Base-by-base conservation (phyloP, 2,329 filamentous ascomycete genomes). In the Aspergillaceae sp. region DNA sequence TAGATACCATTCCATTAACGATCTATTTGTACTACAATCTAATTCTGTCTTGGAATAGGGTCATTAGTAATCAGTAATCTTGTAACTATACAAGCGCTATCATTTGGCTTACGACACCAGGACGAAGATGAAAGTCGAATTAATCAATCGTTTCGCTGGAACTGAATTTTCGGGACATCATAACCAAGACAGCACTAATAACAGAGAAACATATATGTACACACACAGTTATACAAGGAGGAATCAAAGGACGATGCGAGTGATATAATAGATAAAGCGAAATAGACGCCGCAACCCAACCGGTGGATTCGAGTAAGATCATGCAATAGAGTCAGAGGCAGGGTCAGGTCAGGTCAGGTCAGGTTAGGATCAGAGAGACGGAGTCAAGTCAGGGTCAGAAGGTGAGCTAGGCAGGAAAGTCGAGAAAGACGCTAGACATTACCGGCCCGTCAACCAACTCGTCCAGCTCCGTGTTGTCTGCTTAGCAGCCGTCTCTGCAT, bases 381-480 rank as follows among this genome's bases (percentile, higher is more conserved):
- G 38, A 11, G 29, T 29, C 27, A 41, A 27, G 30, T 5, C 4
- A 19, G n/a, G 26, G 26, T 29, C 32, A 34, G 29, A 38, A 43
- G 7, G 7, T 37, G 9, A 8, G 7, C 27, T n/a, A 36, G 34
- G 9, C n/a, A 36, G 34, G 5, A 7, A 27, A 19, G 35, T n/a
- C 8, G 32, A n/a, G 7, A 7, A 2, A 33, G 33, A 27, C 38
- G 30, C 34, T 30, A 29, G 30, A 37, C 11, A 50, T 50, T 58
- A 69, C 52, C 65, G 62, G 29, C 66, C 63, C 27, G 61, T 66
- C 46, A 69, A 49, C 66, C 67, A 69, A 51, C 63, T 62, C 44
- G 56, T 64, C 67, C 67, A 70, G 51, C 67, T 60, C 51, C 58
- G 59, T 40, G 62, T 54, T 41, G 57, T 61, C 43, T 63, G 55